phyloP scores from a whole-genome alignment of 2,329 filamentous ascomycete genomes.

The Fragosphaeria purpurea region DNA sequence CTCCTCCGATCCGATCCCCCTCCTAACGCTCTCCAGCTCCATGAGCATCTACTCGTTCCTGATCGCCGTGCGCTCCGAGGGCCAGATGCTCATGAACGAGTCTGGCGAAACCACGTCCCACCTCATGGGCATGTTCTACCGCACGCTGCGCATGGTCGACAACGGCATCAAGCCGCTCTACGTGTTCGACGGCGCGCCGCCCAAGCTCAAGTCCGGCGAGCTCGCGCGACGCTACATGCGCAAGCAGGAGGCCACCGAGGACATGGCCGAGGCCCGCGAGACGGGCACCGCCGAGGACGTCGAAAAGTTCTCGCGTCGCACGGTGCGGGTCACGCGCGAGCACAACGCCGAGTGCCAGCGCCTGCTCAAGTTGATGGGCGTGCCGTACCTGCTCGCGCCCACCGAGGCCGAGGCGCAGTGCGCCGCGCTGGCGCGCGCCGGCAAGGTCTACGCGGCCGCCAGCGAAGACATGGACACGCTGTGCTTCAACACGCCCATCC shows the following conservation, averaged over 20 bases:
- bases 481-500: constrained; percentile 85
- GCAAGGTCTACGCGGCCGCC: constrained; percentile 93
- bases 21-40: constrained; percentile 46
- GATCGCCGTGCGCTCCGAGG: constrained; percentile 91
- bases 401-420: constrained; percentile 98
- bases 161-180: constrained; percentile 98
- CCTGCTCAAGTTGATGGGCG: constrained; percentile 86
- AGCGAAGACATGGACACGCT: constrained; percentile 99
- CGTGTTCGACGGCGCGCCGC: constrained; percentile 93
- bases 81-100: constrained; percentile 92
- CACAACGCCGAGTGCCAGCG: constrained; percentile 93
- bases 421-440: constrained; percentile 75
- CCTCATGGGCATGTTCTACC: constrained; percentile 99
- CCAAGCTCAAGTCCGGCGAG: constrained; percentile 95
- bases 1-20: constrained; percentile 40
- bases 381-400: constrained; percentile 88
- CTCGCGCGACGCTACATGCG: constrained; percentile 92
- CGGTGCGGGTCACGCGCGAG: constrained; percentile 88
- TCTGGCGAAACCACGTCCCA: constrained; percentile 95
- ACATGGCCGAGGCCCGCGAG: constrained; percentile 90
- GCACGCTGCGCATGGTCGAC: constrained; percentile 93
- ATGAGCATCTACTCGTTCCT: constrained; percentile 99
- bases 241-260: constrained; percentile 84
- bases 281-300: constrained; percentile 95
- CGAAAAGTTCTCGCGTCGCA: constrained; percentile 91